Base-by-base conservation (phyloP, 805 yeast genomes). In the Pichia kluyveri region DNA sequence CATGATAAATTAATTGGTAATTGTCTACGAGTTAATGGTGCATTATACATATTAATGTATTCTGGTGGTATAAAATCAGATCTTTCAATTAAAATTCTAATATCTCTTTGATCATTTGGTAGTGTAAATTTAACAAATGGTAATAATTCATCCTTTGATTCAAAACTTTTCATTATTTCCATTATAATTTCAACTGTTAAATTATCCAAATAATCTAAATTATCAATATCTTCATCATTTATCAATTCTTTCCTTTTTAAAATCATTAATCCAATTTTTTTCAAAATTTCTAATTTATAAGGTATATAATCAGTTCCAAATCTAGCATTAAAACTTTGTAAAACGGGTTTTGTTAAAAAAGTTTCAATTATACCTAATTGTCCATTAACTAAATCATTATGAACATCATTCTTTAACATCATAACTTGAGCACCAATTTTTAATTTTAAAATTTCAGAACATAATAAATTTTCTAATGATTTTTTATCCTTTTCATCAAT, bases 341-440 rank as follows among this genome's bases (percentile, higher is more conserved):
- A 73, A 53, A 54, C 55, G 46, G 34, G 50, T 34, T 60, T 60
- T 55, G 53, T 50, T 43, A 75, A 65, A 54, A 84, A 82, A 17
- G 75, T 80, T 8, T 79, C 55, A 1, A 93, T 83, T 38, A 73
- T 78, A 0, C 99, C 99, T 38, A 91, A 69, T 0, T 96, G 79
- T 3, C 99, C 99, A 66, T 93, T 93, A 39, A 93, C 98, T 38
- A 93, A 69, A 3, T 71, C 67, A 10, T 79, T 83, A 54, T 86
- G 90, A 4, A 56, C 40, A 30, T 60, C 63, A 61, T 93, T 93
- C 57, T 86, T 87, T 54, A 93, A 67, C 73, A 87, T 80, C 96
- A 93, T 90, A 1, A 93, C 97, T 64, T 93, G 99, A 0, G 96
- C 95, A 37, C 87, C 88, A 47, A 78, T 81, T 62, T 90, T 91